Conservation (phyloP, 2,329 filamentous ascomycete species). For the Ophiostoma perfectum region DNA sequence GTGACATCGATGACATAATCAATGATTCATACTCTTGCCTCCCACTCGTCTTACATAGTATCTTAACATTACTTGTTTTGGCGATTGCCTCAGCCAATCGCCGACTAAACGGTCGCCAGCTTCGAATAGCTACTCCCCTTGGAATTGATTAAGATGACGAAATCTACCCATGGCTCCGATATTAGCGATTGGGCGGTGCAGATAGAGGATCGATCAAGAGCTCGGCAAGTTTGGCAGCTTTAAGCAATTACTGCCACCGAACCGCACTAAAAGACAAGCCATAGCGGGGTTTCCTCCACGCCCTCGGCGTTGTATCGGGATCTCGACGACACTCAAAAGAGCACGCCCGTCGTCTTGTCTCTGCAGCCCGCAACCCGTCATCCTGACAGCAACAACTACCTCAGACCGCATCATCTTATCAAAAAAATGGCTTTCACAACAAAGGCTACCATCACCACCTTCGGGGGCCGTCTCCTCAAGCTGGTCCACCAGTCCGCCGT, state of each 20-base stretch:
- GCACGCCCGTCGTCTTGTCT: neutral
- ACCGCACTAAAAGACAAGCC: neutral
- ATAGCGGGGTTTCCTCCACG: conserved; percentile 18
- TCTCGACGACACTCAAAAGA: conserved; percentile 1
- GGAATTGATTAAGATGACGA: neutral
- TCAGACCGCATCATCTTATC: neutral
- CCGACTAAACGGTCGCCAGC: neutral
- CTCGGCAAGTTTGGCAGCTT: conserved; percentile 11
- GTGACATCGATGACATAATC: too few species aligned
- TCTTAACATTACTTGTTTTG: conserved; percentile 7
- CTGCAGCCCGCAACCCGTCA: neutral
- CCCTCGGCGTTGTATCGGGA: conserved; percentile 23
- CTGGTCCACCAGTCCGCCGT: conserved; percentile 75
- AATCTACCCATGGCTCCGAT: conserved; percentile 1
- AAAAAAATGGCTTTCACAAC: conserved; percentile 75
- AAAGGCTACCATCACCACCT: conserved; percentile 81
- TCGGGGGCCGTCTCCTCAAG: conserved; percentile 92
- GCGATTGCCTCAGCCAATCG: neutral
- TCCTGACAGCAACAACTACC: neutral
- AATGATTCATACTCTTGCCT: neutral
- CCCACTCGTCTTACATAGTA: neutral
- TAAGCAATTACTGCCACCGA: neutral
- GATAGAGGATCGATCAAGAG: neutral
- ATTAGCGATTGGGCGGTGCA: neutral
- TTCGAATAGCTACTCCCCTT: neutral